Evolutionary conservation across 1,139 yeast genomes (phyloP).

Genomic region (Geotrichum citri-aurantii): DNA sequence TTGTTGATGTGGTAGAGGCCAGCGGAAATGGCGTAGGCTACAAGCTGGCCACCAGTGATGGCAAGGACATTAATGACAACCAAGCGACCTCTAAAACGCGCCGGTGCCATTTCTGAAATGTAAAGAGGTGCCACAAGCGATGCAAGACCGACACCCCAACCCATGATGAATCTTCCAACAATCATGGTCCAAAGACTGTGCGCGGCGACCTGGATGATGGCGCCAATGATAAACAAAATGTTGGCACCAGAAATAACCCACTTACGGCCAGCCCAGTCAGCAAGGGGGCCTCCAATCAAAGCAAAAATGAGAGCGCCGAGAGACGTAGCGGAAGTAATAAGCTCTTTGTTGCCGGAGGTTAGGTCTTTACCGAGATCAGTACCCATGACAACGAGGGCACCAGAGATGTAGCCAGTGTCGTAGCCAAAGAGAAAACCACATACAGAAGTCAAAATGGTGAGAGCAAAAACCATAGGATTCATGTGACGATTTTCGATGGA

Average conservation of each 20-base stretch:
- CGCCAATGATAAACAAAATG: constrained; percentile 72
- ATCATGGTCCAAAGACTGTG: constrained; percentile 86
- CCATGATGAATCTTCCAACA: constrained; percentile 83
- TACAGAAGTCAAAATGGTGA: constrained; percentile 77
- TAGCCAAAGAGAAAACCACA: constrained; percentile 97
- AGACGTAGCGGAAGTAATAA: constrained; percentile 92
- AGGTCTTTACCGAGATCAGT: constrained; percentile 48
- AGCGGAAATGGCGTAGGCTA: constrained; percentile 91
- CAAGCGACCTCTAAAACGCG: constrained; percentile 78
- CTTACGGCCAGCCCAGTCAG: constrained; percentile 79
- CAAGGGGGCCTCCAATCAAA: constrained; percentile 66
- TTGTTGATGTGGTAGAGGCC: constrained; percentile 66
- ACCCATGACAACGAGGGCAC: constrained; percentile 81
- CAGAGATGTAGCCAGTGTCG: constrained; percentile 92
- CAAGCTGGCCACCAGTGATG: constrained; percentile 84
- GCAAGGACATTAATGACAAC: constrained; percentile 56
- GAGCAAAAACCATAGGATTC: constrained; percentile 54
- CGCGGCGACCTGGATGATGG: constrained; percentile 75
- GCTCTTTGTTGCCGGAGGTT: constrained; percentile 73
- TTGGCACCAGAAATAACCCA: constrained; percentile 76
- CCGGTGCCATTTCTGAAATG: constrained; percentile 88
- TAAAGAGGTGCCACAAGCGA: constrained; percentile 85
- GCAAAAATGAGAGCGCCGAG: constrained; percentile 85
- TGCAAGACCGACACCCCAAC: constrained; percentile 94
- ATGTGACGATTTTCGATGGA: constrained; percentile 19